These are phyloP conservation scores for Knoxia roxburghii DNA, from an alignment of 257 asterid genomes.

Conservation along the genomic window DNA sequence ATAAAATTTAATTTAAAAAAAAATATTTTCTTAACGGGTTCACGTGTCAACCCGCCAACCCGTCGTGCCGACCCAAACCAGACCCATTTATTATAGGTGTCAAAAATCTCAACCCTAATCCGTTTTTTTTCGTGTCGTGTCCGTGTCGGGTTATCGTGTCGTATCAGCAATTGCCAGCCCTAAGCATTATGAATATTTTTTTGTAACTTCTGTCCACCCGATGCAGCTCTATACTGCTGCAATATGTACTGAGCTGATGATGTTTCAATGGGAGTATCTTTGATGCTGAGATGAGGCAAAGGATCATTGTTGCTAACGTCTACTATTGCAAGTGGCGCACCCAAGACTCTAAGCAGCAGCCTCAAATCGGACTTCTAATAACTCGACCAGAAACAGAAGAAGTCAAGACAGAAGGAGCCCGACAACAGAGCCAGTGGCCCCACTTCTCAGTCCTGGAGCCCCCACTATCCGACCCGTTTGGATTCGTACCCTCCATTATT, in stretches of 20 bases:
- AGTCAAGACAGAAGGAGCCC: constrained; percentile 50
- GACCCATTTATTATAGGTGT: no score
- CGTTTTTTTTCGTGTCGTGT: no score
- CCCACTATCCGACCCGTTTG: constrained; percentile 41
- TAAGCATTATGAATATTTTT: constrained; percentile 52
- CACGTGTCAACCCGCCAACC: no score
- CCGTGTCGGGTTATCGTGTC: no score
- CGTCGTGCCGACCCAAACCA: no score
- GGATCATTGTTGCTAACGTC: constrained; percentile 63
- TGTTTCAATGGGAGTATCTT: constrained; percentile 71
- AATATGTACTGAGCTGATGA: constrained; percentile 82
- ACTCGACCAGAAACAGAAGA: constrained; percentile 45
- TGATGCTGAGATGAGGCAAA: constrained; percentile 62
- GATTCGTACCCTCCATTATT: constrained; percentile 78
- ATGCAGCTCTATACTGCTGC: constrained; percentile 76
- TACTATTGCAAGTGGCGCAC: constrained; percentile 73
- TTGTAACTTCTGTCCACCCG: constrained; percentile 72
- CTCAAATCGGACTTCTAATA: constrained; percentile 57
- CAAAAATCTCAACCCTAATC: no score
- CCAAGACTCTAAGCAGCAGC: constrained; percentile 63
- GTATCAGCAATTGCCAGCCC: no score
- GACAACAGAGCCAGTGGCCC: constrained; percentile 68
- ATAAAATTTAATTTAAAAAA: no score
- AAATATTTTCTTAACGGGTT: no score
- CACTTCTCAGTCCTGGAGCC: constrained; percentile 48